Percentiles rank a stretch among this genome's conserved stretches.
phyloP scores from a whole-genome alignment of 352 stramenopile genomes.

The Phytopythium delawarense region DNA sequence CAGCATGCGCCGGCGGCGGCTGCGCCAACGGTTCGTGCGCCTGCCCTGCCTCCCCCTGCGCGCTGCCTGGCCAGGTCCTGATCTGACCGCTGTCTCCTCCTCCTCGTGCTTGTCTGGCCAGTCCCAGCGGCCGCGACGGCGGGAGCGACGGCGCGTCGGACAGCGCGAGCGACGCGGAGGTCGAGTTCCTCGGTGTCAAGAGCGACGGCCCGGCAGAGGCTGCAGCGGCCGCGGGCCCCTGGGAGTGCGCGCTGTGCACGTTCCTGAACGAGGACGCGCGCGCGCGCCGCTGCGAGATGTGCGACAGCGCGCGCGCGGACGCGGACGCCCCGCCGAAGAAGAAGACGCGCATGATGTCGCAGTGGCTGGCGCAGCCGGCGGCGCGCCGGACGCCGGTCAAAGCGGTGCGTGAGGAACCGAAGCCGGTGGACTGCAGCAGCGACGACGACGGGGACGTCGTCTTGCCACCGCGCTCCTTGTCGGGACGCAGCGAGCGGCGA shows the following conservation, averaged over 20 bases:
- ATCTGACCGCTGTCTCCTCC: not conserved
- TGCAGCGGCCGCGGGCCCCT: slow-evolving; percentile 9
- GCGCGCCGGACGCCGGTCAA: slow-evolving; percentile 4
- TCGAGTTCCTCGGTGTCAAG: slow-evolving; percentile 9
- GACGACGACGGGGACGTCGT: slow-evolving; percentile 17
- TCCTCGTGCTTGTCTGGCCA: not conserved
- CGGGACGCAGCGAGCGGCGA: slow-evolving; percentile 3
- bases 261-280: slow-evolving; percentile 31
- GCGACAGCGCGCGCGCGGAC: slow-evolving; percentile 22
- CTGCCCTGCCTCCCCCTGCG: not conserved
- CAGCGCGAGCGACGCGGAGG: slow-evolving; percentile 24
- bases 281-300: slow-evolving; percentile 33
- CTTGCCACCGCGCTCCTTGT: slow-evolving; percentile 4
- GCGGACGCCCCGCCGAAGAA: slow-evolving; percentile 10
- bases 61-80: not conserved
- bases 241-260: slow-evolving; percentile 45
- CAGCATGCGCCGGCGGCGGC: slow-evolving; percentile 6
- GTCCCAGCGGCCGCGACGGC: not conserved
- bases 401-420: slow-evolving; percentile 8
- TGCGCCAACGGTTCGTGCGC: slow-evolving; percentile 15
- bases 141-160: slow-evolving; percentile 3
- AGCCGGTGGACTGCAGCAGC: slow-evolving; percentile 37
- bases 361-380: slow-evolving; percentile 33
- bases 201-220: not conserved
- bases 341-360: slow-evolving; percentile 32